Percentiles rank a stretch among this genome's conserved stretches.
Conservation (phyloP, 768 basidiomycete species). For the Holtermannia corniformis region DNA sequence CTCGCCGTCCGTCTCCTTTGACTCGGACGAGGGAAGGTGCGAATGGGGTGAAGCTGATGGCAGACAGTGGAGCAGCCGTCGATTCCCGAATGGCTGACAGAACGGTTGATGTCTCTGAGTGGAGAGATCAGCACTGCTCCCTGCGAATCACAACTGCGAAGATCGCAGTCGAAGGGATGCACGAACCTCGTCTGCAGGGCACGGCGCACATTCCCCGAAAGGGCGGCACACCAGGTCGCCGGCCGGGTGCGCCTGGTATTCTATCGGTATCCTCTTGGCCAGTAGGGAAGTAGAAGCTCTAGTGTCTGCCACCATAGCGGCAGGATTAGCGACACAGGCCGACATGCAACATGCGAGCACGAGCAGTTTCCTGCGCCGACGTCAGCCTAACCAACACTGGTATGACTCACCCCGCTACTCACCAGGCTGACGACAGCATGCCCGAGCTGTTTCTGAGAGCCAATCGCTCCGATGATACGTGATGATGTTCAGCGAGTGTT, state of each 20-base stretch:
- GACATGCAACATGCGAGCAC: too few species aligned
- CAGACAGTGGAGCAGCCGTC: slow-evolving; percentile 74
- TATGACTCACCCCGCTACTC: too few species aligned
- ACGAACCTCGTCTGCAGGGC: slow-evolving; percentile 45
- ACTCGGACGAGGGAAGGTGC: not conserved
- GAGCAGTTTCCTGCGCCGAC: too few species aligned
- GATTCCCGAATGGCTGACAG: slow-evolving; percentile 92
- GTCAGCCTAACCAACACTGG: too few species aligned
- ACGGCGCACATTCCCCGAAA: slow-evolving; percentile 46
- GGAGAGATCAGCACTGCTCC: slow-evolving; percentile 3
- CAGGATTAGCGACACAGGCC: too few species aligned
- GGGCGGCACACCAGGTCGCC: slow-evolving; percentile 41
- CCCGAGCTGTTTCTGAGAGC: too few species aligned
- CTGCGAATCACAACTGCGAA: not conserved
- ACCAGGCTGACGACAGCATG: too few species aligned
- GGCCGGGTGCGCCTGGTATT: slow-evolving; percentile 7
- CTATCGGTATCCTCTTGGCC: not conserved
- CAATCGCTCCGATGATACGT: too few species aligned
- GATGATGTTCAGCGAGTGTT: too few species aligned
- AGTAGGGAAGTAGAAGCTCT: too few species aligned
- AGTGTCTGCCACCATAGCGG: too few species aligned
- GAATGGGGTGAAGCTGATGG: slow-evolving; percentile 7
- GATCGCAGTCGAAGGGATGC: not conserved
- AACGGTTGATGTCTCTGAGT: slow-evolving; percentile 70
- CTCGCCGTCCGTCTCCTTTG: slow-evolving; percentile 34